Base-by-base conservation (phyloP, 495 filamentous ascomycete species). In the Lasiosphaeria ovina region DNA sequence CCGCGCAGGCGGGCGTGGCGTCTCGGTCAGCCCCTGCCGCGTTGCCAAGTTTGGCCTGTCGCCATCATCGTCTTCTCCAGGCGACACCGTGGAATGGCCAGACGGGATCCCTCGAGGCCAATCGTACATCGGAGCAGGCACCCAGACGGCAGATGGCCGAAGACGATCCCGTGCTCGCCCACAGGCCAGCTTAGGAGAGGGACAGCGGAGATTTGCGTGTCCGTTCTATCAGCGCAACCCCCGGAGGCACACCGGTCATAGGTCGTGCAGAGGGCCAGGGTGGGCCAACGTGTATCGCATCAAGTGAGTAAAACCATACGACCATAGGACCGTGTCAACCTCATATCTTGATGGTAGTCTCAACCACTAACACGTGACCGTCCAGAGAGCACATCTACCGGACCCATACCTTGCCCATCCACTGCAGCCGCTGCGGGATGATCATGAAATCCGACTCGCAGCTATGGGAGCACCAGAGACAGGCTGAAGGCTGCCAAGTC, bases 331-430 rank as follows among this genome's bases (percentile, higher is more conserved):
- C 50, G 10, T n/a, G 31, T 31, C 34, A 1, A 1, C 38, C 7
- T 42, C 38, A 0, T 2, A 42, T 42, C 4, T 38, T 42, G 38
- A 8, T 12, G 8, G 8, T 12, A 12, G 8, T 42, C 7, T 14
- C 38, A 42, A 42, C 38, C 38, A 42, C 38, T 42, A 9, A 42
- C 14, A 8, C 38, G 3, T 42, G 14, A 42, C 14, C 14, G 14
- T 47, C 42, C 33, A 61, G 60, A 44, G 61, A 63, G 42, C 61
- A 63, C 32, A 12, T 63, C 6, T 63, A 63, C 51, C 55, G 61
- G 12, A 51, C 31, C 7, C 61, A 63, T 34, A 35, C 49, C 31
- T n/a, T 63, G 6, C 55, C 55, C 5, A 51, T 50, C 49, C 44
- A 34, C 16, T 63, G 61, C 42, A 47, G 17, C 14, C 48, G 61